A percentile compares a stretch with the other conserved stretches of the same genome.
phyloP scores from a whole-genome alignment of 2,329 filamentous ascomycete genomes.

The Colletotrichum somersetense region DNA sequence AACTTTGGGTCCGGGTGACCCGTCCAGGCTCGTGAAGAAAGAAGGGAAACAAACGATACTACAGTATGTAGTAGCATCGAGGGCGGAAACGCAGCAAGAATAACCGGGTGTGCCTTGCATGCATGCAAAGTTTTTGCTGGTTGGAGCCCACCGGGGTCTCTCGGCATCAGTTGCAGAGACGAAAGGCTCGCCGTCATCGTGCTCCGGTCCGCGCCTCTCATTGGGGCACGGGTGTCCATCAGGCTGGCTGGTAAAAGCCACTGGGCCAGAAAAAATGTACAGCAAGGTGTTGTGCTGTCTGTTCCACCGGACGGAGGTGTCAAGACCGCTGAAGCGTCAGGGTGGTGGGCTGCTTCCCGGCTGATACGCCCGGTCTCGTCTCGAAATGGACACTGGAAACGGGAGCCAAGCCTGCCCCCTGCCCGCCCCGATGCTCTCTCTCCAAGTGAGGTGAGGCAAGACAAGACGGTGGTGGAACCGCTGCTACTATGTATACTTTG shows the following conservation, averaged over 20 bases:
- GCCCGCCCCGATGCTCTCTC: background rate
- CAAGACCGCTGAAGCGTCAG: constrained; percentile 8
- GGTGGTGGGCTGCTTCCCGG: background rate
- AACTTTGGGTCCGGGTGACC: background rate
- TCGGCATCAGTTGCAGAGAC: constrained; percentile 29
- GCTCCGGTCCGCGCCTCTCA: constrained; percentile 8
- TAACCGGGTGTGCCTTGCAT: constrained; percentile 38
- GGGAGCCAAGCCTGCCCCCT: background rate
- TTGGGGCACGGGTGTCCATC: constrained; percentile 17
- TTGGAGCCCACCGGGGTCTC: constrained; percentile 9
- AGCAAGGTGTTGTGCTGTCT: background rate
- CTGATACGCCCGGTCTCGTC: constrained; percentile 30
- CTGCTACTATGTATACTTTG: background rate
- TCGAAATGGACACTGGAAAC: constrained; percentile 3
- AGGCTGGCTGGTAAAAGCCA: background rate
- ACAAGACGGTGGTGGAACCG: constrained; percentile 1
- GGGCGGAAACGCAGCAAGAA: constrained; percentile 19
- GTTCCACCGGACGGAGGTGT: background rate
- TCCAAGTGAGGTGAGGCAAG: too few species aligned
- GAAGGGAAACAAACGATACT: too few species aligned
- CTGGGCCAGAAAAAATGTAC: too few species aligned
- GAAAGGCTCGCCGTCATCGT: constrained; percentile 31
- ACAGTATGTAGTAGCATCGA: background rate
- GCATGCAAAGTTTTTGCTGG: constrained; percentile 34
- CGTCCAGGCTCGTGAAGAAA: background rate